phyloP scores from a whole-genome alignment of 2,329 filamentous ascomycete species.

The Didymella pomorum region DNA sequence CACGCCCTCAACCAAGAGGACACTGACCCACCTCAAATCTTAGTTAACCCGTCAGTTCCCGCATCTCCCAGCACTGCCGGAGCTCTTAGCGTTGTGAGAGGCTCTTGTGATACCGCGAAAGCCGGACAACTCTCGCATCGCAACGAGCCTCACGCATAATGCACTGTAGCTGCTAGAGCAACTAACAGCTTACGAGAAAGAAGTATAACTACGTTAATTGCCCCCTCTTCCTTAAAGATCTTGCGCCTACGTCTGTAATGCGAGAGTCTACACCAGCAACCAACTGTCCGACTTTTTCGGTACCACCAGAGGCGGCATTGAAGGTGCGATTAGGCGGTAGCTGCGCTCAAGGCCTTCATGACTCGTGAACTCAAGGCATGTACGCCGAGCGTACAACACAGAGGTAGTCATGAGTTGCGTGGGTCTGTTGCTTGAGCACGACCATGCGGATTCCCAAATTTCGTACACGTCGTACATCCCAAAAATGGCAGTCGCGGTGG shows the following conservation, averaged over 20 bases:
- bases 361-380: not conserved
- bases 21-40: not conserved
- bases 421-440: not conserved
- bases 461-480: conserved; percentile 21
- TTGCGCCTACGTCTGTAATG: no score
- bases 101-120: no score
- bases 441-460: not conserved
- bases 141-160: no score
- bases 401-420: not conserved
- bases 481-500: not conserved
- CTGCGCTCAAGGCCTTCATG: not conserved
- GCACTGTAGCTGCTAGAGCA: no score
- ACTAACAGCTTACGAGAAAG: no score
- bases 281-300: no score
- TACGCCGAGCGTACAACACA: not conserved
- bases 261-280: no score
- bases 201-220: no score
- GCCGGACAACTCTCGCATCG: no score
- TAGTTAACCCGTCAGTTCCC: not conserved
- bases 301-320: no score
- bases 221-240: no score
- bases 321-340: not conserved
- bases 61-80: not conserved
- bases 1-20: not conserved
- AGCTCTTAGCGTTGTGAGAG: not conserved